Evolutionary conservation across 2,329 filamentous ascomycete species (phyloP), one percentile per base, ranked within the genome.

Genomic region (Monilinia fructicola): DNA sequence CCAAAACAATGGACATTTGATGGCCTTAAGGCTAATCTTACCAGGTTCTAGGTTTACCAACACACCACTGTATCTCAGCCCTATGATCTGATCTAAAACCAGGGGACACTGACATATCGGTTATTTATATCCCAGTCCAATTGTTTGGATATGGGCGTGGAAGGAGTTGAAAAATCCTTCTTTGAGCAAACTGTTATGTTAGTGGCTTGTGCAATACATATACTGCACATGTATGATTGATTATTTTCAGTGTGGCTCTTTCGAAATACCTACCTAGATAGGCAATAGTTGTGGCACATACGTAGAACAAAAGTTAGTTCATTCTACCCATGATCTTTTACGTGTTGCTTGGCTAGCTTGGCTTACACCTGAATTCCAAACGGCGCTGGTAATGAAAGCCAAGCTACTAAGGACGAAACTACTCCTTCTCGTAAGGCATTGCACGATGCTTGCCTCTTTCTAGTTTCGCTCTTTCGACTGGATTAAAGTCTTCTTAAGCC

Each of bases 81-180:
- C 64, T 65, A 65, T 53, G 64, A 61, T 65, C 54, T 64, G 53
- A 55, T 55, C 62, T 44, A 31, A 50, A 18, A 1, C 16, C 64
- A 65, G 55, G 55, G 64, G 42, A n/a, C 9, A 6, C 21, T 65
- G 63, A 44, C 54, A 60, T 35, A 46, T 65, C 63, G 54, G 46
- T 38, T 65, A 65, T 65, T 65, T 65, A 65, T 65, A 65, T 61
- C 64, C 64, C 42, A 44, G 21, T 21, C 38, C 46, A 35, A 42
- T 50, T 35, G 54, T 35, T 60, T 53, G 44, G 31, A 48, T 18
- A 3, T 4, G 40, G 3, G 40, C 16, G 53, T 54, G 44, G 12
- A 21, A 21, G 26, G 23, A 12, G 11, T 52, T 59, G 18, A 18
- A 31, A 35, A 14, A 26, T 42, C 4, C 3, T 54, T 18, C 26